These are phyloP conservation scores for Tulasnella sp. DNA, from an alignment of 768 basidiomycete genomes.

Conservation along the genomic window DNA sequence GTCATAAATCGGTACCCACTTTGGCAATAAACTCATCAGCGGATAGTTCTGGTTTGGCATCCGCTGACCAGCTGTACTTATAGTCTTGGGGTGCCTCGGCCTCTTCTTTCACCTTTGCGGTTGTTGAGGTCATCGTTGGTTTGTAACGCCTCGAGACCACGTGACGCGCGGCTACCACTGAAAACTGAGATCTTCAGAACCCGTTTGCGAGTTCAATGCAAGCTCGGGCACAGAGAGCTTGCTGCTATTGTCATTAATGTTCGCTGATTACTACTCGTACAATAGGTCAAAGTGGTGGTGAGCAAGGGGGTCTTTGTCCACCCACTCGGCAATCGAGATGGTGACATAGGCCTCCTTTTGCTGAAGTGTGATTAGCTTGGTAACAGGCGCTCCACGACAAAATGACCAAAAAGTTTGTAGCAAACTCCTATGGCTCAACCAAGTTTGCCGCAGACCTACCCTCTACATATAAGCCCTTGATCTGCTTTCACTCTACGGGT, in stretches of 20 bases:
- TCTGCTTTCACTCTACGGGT: neutral
- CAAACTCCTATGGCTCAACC: neutral
- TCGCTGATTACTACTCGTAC: too few species aligned
- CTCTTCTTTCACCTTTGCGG: neutral
- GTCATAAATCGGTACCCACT: neutral
- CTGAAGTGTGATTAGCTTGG: neutral
- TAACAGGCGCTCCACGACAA: neutral
- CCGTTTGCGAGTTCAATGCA: neutral
- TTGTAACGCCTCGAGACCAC: neutral
- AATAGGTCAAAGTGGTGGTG: neutral
- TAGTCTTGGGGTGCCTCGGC: neutral
- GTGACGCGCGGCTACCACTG: neutral
- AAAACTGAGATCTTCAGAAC: neutral
- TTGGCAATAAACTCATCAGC: neutral
- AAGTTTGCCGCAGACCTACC: neutral
- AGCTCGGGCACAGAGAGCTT: too few species aligned
- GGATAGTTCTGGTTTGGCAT: neutral
- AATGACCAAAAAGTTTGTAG: neutral
- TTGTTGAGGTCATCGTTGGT: neutral
- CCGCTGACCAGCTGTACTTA: neutral
- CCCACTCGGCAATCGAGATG: neutral
- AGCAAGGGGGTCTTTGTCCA: neutral
- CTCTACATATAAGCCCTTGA: neutral
- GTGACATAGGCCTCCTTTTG: neutral
- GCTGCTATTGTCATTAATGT: too few species aligned